A percentile compares a stretch with the other conserved stretches of the same genome.
phyloP scores from a whole-genome alignment of 805 yeast species.

The Cyberlindnera xishuangbannaensis region DNA sequence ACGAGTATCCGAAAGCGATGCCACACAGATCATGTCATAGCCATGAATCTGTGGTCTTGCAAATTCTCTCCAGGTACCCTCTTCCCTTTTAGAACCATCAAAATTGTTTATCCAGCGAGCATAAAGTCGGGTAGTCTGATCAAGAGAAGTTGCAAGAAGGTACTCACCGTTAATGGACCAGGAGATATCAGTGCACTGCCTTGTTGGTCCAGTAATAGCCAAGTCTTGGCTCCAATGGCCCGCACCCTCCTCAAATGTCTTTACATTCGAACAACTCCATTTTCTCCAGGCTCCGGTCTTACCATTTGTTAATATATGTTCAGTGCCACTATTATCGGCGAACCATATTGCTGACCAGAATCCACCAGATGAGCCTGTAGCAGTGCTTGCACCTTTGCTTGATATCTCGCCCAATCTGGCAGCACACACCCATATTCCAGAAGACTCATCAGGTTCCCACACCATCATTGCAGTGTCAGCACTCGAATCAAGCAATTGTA shows the following conservation, averaged over 20 bases:
- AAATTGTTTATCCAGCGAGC: conserved; percentile 49
- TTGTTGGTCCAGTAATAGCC: conserved; percentile 73
- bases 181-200: conserved; percentile 67
- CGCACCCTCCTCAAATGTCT: conserved; percentile 26
- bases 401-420: conserved; percentile 86
- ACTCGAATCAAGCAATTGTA: conserved; percentile 72
- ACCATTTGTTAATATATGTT: conserved; percentile 72
- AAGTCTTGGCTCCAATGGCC: conserved; percentile 37
- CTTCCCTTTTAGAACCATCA: conserved; percentile 27
- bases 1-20: conserved; percentile 49
- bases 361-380: conserved; percentile 89
- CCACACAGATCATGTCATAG: conserved; percentile 85
- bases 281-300: conserved; percentile 89
- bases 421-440: conserved; percentile 87
- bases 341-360: conserved; percentile 74
- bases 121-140: conserved; percentile 86
- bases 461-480: conserved; percentile 91
- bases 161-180: conserved; percentile 71
- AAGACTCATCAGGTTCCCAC: conserved; percentile 83
- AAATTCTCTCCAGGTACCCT: conserved; percentile 75
- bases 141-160: conserved; percentile 73
- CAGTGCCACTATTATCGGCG: conserved; percentile 28
- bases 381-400: conserved; percentile 95
- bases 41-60: conserved; percentile 98
- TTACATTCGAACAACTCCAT: conserved; percentile 59